These are phyloP conservation scores for Cutaneotrichosporon dermatis DNA, from an alignment of 1,284 basidiomycete genomes.

Conservation along the genomic window DNA sequence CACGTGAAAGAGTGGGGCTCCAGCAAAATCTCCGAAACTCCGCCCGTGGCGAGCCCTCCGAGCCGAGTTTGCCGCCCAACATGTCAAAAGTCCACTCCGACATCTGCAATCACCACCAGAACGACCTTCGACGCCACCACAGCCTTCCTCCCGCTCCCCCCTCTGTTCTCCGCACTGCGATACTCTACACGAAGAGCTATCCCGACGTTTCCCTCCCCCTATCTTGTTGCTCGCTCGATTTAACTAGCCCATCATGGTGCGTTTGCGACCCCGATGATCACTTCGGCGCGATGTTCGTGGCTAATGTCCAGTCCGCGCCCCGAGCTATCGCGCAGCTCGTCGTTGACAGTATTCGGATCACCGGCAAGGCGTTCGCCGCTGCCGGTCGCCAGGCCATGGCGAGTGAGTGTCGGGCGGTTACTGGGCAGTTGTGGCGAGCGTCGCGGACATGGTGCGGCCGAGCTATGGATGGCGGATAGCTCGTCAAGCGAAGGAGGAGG, in stretches of 20 bases:
- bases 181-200: no score
- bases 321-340: slow-evolving; percentile 36
- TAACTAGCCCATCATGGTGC: slow-evolving; percentile 4
- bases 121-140: background rate
- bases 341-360: slow-evolving; percentile 36
- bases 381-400: slow-evolving; percentile 87
- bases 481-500: no score
- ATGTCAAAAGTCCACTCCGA: background rate
- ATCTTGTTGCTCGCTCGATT: background rate
- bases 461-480: no score
- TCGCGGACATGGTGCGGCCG: no score
- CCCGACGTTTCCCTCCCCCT: background rate
- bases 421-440: background rate
- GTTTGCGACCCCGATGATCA: background rate
- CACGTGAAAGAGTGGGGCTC: background rate
- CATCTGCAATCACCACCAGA: background rate
- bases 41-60: background rate
- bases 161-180: background rate
- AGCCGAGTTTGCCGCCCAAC: slow-evolving; percentile 6
- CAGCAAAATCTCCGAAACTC: slow-evolving; percentile 4
- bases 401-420: slow-evolving; percentile 59
- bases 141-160: background rate
- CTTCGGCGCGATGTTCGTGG: no score
- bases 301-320: slow-evolving; percentile 29
- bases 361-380: slow-evolving; percentile 87